phyloP scores from a whole-genome alignment of 306 rosid species.

The Oxytropis ochrocephala region DNA sequence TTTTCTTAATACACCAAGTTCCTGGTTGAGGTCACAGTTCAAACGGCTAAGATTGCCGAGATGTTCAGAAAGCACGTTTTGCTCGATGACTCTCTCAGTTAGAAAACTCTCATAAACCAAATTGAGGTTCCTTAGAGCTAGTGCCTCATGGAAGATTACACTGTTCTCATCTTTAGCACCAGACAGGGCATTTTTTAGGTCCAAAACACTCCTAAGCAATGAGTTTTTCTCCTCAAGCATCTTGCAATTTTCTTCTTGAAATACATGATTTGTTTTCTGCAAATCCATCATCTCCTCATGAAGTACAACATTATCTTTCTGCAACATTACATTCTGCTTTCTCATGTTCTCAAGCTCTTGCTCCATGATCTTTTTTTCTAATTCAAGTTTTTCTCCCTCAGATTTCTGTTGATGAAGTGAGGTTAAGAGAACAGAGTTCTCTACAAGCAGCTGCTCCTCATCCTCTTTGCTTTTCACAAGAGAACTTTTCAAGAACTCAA shows the following conservation, averaged over 20 bases:
- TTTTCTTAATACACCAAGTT: constrained; percentile 39
- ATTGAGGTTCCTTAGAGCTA: constrained; percentile 48
- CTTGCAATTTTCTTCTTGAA: constrained; percentile 50
- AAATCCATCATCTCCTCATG: constrained; percentile 44
- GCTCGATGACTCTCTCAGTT: constrained; percentile 47
- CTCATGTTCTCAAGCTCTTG: constrained; percentile 43
- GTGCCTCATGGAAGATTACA: constrained; percentile 45
- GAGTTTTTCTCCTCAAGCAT: constrained; percentile 57
- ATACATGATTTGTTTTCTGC: constrained; percentile 31
- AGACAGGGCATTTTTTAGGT: constrained; percentile 44
- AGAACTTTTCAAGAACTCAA: constrained; percentile 54
- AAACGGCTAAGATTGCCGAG: constrained; percentile 35
- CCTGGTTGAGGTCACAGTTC: constrained; percentile 46
- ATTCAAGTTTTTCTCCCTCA: constrained; percentile 39
- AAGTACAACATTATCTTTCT: constrained; percentile 52
- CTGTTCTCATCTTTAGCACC: constrained; percentile 48
- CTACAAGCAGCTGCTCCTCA: constrained; percentile 55
- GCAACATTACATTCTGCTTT: constrained; percentile 38
- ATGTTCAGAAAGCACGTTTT: constrained; percentile 41
- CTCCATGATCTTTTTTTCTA: constrained; percentile 42
- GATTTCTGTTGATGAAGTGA: constrained; percentile 49
- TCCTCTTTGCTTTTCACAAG: constrained; percentile 49
- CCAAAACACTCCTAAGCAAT: constrained; percentile 37
- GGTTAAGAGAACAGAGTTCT: constrained; percentile 59
- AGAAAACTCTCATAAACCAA: constrained; percentile 50